These are phyloP conservation scores for Osmanthus fragrans DNA, from an alignment of 257 asterid genomes.

Conservation along the genomic window DNA sequence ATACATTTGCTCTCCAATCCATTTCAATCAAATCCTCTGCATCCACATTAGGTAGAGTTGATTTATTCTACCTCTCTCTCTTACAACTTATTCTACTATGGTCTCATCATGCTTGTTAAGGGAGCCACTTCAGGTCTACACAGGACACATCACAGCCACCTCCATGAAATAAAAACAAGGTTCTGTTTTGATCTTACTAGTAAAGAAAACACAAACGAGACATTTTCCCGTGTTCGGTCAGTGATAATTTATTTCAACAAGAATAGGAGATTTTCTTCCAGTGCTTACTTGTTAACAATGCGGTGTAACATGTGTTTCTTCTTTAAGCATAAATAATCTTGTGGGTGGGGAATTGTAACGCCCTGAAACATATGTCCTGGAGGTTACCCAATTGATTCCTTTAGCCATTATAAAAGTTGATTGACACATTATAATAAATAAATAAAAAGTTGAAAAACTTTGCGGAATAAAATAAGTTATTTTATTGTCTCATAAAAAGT, in stretches of 20 bases:
- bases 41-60: background rate
- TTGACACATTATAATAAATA: no score
- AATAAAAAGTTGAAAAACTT: no score
- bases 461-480: no score
- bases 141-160: background rate
- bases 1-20: background rate
- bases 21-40: background rate
- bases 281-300: background rate
- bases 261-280: background rate
- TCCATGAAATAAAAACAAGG: background rate
- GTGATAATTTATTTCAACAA: background rate
- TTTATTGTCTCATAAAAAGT: no score
- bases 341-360: background rate
- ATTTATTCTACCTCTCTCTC: background rate
- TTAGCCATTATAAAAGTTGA: no score
- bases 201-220: background rate
- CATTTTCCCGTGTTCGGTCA: background rate
- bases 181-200: background rate
- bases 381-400: no score
- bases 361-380: no score
- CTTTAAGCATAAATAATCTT: background rate
- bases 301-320: background rate
- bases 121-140: background rate
- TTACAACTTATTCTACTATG: background rate
- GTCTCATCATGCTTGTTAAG: background rate